Conservation (phyloP, 2,329 filamentous ascomycete species). For the Camillea tinctor region DNA sequence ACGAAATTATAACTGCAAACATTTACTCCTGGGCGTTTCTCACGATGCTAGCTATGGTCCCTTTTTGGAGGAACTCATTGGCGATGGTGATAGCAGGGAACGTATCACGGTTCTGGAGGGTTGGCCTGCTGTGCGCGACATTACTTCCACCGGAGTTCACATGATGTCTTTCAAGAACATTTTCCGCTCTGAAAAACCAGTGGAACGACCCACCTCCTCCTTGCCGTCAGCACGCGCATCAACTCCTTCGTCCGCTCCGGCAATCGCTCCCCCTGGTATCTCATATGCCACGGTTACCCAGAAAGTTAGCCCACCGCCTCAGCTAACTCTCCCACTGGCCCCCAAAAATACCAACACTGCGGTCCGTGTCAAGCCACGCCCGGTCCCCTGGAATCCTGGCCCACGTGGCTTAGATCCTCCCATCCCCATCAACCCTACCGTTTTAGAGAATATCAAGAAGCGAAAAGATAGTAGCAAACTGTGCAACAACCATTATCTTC, state of each 20-base stretch:
- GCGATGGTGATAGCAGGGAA: slow-evolving; percentile 40
- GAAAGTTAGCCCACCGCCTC: slow-evolving; percentile 42
- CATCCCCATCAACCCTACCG: slow-evolving; percentile 44
- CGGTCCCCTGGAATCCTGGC: slow-evolving; percentile 51
- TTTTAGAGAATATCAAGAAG: slow-evolving; percentile 56
- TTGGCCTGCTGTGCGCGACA: slow-evolving; percentile 48
- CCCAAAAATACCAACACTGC: slow-evolving; percentile 29
- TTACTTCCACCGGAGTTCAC: slow-evolving; percentile 45
- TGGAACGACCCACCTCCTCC: slow-evolving; percentile 34
- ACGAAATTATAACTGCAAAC: slow-evolving; percentile 59
- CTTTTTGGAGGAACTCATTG: slow-evolving; percentile 55
- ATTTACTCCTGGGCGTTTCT: slow-evolving; percentile 60
- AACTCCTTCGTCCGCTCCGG: slow-evolving; percentile 24
- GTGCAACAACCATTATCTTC: slow-evolving; percentile 62
- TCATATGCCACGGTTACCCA: slow-evolving; percentile 45
- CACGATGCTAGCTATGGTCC: slow-evolving; percentile 61
- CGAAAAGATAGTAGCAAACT: slow-evolving; percentile 55
- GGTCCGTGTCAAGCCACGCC: slow-evolving; percentile 25
- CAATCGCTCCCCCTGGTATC: slow-evolving; percentile 19
- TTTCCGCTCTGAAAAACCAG: slow-evolving; percentile 55
- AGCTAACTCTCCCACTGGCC: slow-evolving; percentile 42
- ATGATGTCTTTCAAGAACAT: slow-evolving; percentile 48
- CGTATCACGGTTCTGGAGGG: slow-evolving; percentile 57
- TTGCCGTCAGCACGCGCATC: slow-evolving; percentile 17
- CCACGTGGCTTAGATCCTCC: slow-evolving; percentile 54